A percentile compares a stretch with the other conserved stretches of the same genome.
phyloP scores from a whole-genome alignment of 495 filamentous ascomycete genomes.

The Emericellopsis terricola region DNA sequence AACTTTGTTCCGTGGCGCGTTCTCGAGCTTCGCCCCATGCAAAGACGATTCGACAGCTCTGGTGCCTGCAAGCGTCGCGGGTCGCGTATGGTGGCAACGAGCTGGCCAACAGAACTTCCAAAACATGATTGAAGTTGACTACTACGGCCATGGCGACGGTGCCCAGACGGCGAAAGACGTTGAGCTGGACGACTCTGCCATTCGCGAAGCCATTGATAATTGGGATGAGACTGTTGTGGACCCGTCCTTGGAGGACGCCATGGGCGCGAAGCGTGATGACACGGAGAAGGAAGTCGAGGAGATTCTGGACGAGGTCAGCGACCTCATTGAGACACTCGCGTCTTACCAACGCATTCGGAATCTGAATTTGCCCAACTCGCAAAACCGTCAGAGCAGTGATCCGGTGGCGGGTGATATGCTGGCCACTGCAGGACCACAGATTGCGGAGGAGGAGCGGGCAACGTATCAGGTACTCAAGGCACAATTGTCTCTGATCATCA shows the following conservation, averaged over 20 bases:
- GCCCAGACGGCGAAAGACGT: conserved; percentile 1
- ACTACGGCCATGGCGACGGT: conserved; percentile 15
- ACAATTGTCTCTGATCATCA: conserved; percentile 53
- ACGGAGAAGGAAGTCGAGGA: conserved; percentile 52
- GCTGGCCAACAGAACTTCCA: conserved; percentile 43
- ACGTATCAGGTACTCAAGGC: conserved; percentile 61
- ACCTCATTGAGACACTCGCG: conserved; percentile 65
- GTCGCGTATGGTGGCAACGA: conserved; percentile 75
- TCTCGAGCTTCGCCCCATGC: conserved; percentile 74
- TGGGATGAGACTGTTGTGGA: conserved; percentile 31
- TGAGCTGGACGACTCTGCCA: conserved; percentile 15
- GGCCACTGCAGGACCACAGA: conserved; percentile 27
- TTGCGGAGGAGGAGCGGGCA: conserved; percentile 43
- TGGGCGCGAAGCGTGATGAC: conserved; percentile 24
- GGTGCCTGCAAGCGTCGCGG: conserved; percentile 48
- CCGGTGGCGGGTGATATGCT: conserved; percentile 32
- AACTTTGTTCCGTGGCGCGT: conserved; percentile 61
- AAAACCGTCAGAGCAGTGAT: conserved; percentile 28
- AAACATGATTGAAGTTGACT: conserved; percentile 22
- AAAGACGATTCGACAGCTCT: conserved; percentile 64
- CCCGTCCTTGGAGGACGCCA: conserved; percentile 29
- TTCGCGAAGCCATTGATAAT: conserved; percentile 21
- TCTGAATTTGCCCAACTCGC: conserved; percentile 33
- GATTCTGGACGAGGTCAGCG: conserved; percentile 61
- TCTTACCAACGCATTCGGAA: conserved; percentile 78